Evolutionary conservation across 2,329 filamentous ascomycete genomes (phyloP).

Genomic region (Sporothrix brasiliensis): DNA sequence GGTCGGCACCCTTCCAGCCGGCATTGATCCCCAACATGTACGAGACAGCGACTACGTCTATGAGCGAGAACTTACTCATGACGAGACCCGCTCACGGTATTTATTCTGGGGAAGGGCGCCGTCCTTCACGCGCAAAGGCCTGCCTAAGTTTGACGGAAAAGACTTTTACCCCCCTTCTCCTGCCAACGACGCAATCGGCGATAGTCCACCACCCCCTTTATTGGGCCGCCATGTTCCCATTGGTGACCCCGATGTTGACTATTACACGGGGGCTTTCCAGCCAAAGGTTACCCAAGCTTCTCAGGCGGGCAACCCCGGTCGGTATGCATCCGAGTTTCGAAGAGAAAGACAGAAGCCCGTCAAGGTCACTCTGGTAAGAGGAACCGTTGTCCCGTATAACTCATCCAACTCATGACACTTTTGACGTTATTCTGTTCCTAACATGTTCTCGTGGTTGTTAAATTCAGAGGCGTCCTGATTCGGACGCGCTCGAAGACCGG

Average conservation of each 20-base stretch:
- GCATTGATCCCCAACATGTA: constrained; percentile 48
- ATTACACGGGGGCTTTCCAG: not conserved
- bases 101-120: constrained; percentile 64
- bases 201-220: not conserved
- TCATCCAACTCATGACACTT: not conserved
- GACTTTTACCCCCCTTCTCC: constrained; percentile 65
- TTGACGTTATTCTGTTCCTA: not conserved
- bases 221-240: constrained; percentile 19
- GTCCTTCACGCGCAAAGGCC: constrained; percentile 52
- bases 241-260: constrained; percentile 23
- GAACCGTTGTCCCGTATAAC: not conserved
- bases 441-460: not conserved
- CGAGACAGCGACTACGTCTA: constrained; percentile 57
- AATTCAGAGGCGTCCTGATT: constrained; percentile 27
- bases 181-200: not conserved
- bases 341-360: constrained; percentile 28
- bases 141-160: constrained; percentile 67
- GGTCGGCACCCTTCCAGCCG: constrained; percentile 55
- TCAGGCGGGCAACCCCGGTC: not conserved
- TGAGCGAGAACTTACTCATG: constrained; percentile 58
- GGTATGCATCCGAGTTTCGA: constrained; percentile 23
- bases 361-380: constrained; percentile 35
- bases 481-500: not conserved
- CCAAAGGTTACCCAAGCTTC: not conserved
- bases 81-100: constrained; percentile 61